Evolutionary conservation across 768 basidiomycete species (phyloP).

Genomic region (Lentinula edodes): DNA sequence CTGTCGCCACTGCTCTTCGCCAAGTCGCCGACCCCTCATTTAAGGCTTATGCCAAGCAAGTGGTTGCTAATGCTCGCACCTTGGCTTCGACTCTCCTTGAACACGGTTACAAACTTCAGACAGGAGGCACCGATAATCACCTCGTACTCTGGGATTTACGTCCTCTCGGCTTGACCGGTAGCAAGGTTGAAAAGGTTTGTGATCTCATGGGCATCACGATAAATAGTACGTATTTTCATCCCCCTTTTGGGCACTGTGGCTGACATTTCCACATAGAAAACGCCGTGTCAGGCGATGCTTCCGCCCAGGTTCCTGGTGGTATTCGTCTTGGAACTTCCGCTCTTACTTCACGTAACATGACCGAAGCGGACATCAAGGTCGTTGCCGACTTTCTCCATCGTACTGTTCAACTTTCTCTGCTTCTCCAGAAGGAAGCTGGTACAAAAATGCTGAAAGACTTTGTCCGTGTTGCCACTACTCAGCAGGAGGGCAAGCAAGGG

Average conservation of each 20-base stretch:
- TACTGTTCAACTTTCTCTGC: slow-evolving; percentile 83
- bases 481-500: slow-evolving; percentile 68
- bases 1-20: slow-evolving; percentile 85
- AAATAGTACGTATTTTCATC: slow-evolving; percentile 58
- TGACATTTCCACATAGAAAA: slow-evolving; percentile 53
- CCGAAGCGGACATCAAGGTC: slow-evolving; percentile 76
- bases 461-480: slow-evolving; percentile 67
- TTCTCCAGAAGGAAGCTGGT: slow-evolving; percentile 92
- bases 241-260: background rate
- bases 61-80: slow-evolving; percentile 81
- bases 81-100: slow-evolving; percentile 67
- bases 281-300: slow-evolving; percentile 94
- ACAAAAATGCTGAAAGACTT: slow-evolving; percentile 96
- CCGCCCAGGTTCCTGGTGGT: slow-evolving; percentile 93
- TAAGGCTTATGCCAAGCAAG: slow-evolving; percentile 91
- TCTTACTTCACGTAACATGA: slow-evolving; percentile 92
- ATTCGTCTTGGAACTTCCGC: slow-evolving; percentile 95
- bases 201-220: slow-evolving; percentile 96
- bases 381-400: slow-evolving; percentile 94
- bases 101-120: slow-evolving; percentile 94
- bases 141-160: slow-evolving; percentile 97
- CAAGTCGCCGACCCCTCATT: slow-evolving; percentile 89
- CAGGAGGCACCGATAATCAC: slow-evolving; percentile 95
- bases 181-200: slow-evolving; percentile 98
- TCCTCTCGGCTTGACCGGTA: slow-evolving; percentile 92